These are phyloP conservation scores for Malassezia arunalokei DNA, from an alignment of 1,284 basidiomycete species.

Conservation along the genomic window DNA sequence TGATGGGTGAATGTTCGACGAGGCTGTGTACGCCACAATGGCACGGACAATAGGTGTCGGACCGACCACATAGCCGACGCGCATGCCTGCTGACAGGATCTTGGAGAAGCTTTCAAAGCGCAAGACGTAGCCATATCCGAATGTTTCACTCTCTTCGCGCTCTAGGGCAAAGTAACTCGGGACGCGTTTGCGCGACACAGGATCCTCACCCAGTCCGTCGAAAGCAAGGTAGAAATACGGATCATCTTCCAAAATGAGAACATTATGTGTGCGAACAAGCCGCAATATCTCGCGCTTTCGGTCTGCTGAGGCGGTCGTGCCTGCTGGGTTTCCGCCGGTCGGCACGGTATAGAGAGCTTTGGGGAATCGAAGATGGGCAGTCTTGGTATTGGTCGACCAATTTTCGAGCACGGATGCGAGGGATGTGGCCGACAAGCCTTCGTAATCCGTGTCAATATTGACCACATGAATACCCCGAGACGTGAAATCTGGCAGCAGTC, in stretches of 20 bases:
- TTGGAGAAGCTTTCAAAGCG: conserved; percentile 57
- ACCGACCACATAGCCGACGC: conserved; percentile 67
- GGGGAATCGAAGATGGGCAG: conserved; percentile 56
- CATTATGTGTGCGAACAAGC: conserved; percentile 48
- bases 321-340: conserved; percentile 45
- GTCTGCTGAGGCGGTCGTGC: conserved; percentile 48
- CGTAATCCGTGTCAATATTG: conserved; percentile 63
- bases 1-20: conserved; percentile 62
- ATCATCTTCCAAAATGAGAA: conserved; percentile 35
- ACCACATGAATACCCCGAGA: conserved; percentile 22
- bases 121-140: conserved; percentile 38
- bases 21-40: conserved; percentile 60
- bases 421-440: conserved; percentile 60
- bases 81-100: conserved; percentile 46
- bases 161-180: conserved; percentile 40
- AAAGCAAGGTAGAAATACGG: conserved; percentile 41
- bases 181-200: conserved; percentile 22
- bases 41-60: conserved; percentile 61
- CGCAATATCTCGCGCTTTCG: conserved; percentile 66
- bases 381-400: conserved; percentile 56
- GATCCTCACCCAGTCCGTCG: conserved; percentile 31
- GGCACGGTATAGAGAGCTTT: conserved; percentile 69
- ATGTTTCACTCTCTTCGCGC: conserved; percentile 25
- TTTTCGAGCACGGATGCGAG: conserved; percentile 59
- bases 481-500: conserved; percentile 31